Base-by-base conservation (phyloP, 73 alveolate genomes). In the Effrenium voratum region DNA sequence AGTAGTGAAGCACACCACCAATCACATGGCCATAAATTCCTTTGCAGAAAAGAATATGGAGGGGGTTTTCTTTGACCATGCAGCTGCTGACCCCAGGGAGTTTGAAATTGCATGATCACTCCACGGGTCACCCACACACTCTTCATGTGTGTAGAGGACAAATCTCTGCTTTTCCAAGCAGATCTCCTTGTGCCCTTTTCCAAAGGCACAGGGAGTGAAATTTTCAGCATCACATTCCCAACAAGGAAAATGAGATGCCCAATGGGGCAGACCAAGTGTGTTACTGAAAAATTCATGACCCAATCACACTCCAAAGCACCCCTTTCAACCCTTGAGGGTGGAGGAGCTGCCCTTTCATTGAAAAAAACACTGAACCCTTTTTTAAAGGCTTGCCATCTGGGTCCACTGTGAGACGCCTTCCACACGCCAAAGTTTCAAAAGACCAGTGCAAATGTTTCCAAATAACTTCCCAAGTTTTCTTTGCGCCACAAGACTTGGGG, bases 91-190 rank as follows among this genome's bases (percentile, higher is more conserved):
- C 76, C 22, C 52, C 57, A 41, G 76, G 93, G 38, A 82, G 19
- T 50, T 6, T 4, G 52, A 82, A 82, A 82, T 3, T 5, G 93
- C 93, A 50, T 82, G 93, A 16, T 82, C 26, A 38, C 77, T 50
- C 57, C 4, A 34, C 4, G 93, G 93, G 43, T 50, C 73, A 2
- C 30, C 93, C 52, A 46, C 2, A 55, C 70, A 55, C 26, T 82
- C 76, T 49, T 26, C 93, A 50, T 46, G 93, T 57, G 68, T 82
- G 32, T 28, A 82, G 12, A 82, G 10, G 2, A 4, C 13, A 28
- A 82, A 50, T 36, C 22, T 50, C 41, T 82, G 93, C 93, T 82
- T 82, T 82, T 52, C 93, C 93, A 82, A 82, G 55, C 93, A 46
- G 19, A 50, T 82, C 6, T 34, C 40, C 41, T 82, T 82, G 93